Evolutionary conservation across 169 alveolate genomes (phyloP).

Genomic region (Neospora caninum): DNA sequence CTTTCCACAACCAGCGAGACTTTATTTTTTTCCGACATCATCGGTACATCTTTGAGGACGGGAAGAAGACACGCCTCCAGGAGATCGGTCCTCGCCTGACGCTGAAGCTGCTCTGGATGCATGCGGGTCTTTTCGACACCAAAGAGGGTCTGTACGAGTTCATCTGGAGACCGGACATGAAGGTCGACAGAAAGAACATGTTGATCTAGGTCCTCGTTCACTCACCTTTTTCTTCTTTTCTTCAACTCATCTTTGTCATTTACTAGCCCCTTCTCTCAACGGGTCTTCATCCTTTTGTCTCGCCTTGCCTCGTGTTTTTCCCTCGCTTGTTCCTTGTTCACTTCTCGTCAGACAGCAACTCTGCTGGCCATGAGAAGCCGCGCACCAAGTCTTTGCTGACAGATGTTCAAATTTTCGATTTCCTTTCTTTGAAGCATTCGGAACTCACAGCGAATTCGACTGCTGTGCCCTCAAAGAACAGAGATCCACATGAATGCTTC

Average conservation of each 20-base stretch:
- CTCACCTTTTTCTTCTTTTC: neutral
- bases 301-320: too few relatives aligned
- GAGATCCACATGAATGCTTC: too few relatives aligned
- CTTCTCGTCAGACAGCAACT: too few relatives aligned
- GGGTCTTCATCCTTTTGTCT: too few relatives aligned
- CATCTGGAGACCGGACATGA: conserved; percentile 92
- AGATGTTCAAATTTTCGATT: too few relatives aligned
- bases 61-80: conserved; percentile 77
- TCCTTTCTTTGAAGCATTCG: too few relatives aligned
- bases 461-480: too few relatives aligned
- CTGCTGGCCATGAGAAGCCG: too few relatives aligned
- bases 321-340: too few relatives aligned
- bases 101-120: conserved; percentile 92
- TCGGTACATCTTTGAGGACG: conserved; percentile 87
- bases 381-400: too few relatives aligned
- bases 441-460: too few relatives aligned
- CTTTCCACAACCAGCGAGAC: conserved; percentile 98
- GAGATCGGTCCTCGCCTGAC: conserved; percentile 99
- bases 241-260: neutral
- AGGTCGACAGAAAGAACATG: conserved; percentile 88
- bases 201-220: neutral
- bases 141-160: conserved; percentile 86
- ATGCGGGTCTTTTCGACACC: conserved; percentile 85
- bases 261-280: neutral
- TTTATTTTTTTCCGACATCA: conserved; percentile 98